A percentile compares a stretch with the other conserved stretches of the same genome.
phyloP scores from a whole-genome alignment of 352 stramenopile species.

The Pythium sp. region DNA sequence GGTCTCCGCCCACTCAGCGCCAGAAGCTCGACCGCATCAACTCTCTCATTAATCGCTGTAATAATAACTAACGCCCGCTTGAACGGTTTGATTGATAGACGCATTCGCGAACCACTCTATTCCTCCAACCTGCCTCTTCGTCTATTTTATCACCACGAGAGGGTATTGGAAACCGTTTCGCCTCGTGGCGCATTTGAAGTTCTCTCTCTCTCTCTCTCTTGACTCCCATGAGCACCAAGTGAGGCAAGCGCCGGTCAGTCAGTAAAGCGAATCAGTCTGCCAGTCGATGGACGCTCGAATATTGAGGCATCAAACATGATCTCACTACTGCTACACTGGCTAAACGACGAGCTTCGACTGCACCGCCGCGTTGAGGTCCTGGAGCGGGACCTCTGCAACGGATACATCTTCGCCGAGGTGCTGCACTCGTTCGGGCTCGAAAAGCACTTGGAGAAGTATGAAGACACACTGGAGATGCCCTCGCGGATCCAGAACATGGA shows the following conservation, averaged over 20 bases:
- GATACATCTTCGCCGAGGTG: conserved; percentile 63
- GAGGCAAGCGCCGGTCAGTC: not conserved
- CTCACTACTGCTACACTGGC: conserved; percentile 55
- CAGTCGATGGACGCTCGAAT: not conserved
- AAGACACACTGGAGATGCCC: conserved; percentile 27
- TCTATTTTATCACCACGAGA: conserved; percentile 3
- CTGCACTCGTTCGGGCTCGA: conserved; percentile 51
- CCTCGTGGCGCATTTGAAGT: not conserved
- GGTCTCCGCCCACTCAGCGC: conserved; percentile 43
- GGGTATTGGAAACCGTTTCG: not conserved
- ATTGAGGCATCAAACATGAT: conserved; percentile 32
- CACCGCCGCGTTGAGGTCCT: conserved; percentile 43
- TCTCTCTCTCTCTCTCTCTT: not conserved
- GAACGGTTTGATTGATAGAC: not conserved
- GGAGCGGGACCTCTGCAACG: conserved; percentile 67
- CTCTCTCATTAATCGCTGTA: conserved; percentile 59
- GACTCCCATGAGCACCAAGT: not conserved
- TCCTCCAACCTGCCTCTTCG: not conserved
- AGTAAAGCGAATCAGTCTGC: not conserved
- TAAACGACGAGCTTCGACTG: conserved; percentile 62
- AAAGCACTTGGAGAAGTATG: conserved; percentile 43
- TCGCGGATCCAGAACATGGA: conserved; percentile 67
- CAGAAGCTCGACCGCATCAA: conserved; percentile 73
- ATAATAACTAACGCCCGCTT: conserved; percentile 17
- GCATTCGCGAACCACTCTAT: not conserved